Conservation (phyloP, 768 basidiomycete genomes). For the Leccinellum albellum region DNA sequence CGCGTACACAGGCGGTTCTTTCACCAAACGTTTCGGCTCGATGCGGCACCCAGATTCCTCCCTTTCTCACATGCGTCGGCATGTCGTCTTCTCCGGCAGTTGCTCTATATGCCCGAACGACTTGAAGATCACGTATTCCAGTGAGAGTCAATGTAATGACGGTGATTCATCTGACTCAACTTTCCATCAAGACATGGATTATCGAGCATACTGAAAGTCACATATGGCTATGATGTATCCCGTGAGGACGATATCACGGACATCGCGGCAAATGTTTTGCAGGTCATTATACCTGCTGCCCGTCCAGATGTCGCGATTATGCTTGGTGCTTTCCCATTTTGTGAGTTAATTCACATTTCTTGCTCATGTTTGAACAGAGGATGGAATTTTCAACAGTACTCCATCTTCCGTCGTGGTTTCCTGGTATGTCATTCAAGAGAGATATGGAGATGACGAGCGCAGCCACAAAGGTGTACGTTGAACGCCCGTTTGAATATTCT, state of each 20-base stretch:
- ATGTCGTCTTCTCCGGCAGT: background rate
- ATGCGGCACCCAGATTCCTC: background rate
- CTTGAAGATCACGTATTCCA: background rate
- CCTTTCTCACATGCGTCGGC: background rate
- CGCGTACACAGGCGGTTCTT: background rate
- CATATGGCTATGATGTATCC: background rate
- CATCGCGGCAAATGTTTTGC: background rate
- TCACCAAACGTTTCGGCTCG: background rate
- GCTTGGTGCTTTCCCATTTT: background rate
- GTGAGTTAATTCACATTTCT: background rate
- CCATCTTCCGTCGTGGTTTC: background rate
- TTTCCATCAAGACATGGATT: background rate
- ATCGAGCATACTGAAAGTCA: background rate
- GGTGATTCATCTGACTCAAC: background rate
- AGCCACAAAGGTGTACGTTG: background rate
- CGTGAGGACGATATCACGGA: background rate
- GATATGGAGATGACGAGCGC: background rate
- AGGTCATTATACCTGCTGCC: background rate
- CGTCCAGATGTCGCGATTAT: background rate
- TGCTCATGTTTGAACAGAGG: background rate
- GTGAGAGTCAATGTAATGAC: background rate
- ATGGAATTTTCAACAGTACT: background rate
- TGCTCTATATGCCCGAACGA: background rate
- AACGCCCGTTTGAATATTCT: background rate
- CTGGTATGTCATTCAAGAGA: background rate